Conservation (phyloP, 805 yeast species). For the Metschnikowia baotianmanensis region DNA sequence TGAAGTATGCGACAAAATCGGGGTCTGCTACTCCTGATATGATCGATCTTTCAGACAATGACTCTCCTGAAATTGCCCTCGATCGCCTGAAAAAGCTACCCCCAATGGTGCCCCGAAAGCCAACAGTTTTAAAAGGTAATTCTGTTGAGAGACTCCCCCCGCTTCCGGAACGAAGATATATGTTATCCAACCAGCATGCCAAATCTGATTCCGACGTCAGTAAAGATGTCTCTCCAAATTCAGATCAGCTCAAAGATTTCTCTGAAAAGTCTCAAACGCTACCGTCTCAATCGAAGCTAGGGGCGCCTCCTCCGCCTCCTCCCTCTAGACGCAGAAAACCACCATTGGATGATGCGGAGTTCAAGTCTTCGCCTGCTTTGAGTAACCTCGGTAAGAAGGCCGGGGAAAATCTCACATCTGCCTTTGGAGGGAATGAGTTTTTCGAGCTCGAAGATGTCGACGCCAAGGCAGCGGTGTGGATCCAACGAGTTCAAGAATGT, state of each 20-base stretch:
- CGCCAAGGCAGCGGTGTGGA: constrained; percentile 38
- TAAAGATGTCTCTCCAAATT: background rate
- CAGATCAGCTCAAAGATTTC: background rate
- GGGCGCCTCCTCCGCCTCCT: constrained; percentile 26
- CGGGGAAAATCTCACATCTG: constrained; percentile 25
- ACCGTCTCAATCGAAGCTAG: background rate
- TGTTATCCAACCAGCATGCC: constrained; percentile 7
- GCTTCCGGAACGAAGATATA: constrained; percentile 26
- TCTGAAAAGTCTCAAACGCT: constrained; percentile 1
- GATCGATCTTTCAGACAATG: constrained; percentile 38
- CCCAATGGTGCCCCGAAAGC: constrained; percentile 51
- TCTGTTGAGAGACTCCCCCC: constrained; percentile 31
- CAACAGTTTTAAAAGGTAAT: constrained; percentile 37
- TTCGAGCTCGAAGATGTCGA: constrained; percentile 38
- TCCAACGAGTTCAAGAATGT: constrained; percentile 30
- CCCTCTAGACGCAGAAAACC: constrained; percentile 24
- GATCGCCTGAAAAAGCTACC: constrained; percentile 22
- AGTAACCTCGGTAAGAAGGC: constrained; percentile 10
- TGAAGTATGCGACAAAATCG: constrained; percentile 4
- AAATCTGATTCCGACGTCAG: constrained; percentile 1
- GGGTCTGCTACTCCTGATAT: constrained; percentile 23
- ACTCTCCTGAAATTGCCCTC: constrained; percentile 2
- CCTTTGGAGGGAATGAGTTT: constrained; percentile 25
- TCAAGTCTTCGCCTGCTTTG: background rate
- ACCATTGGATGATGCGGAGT: constrained; percentile 4